phyloP scores from a whole-genome alignment of 176 grass and related monocot genomes.

The Hyparrhenia diplandra region DNA sequence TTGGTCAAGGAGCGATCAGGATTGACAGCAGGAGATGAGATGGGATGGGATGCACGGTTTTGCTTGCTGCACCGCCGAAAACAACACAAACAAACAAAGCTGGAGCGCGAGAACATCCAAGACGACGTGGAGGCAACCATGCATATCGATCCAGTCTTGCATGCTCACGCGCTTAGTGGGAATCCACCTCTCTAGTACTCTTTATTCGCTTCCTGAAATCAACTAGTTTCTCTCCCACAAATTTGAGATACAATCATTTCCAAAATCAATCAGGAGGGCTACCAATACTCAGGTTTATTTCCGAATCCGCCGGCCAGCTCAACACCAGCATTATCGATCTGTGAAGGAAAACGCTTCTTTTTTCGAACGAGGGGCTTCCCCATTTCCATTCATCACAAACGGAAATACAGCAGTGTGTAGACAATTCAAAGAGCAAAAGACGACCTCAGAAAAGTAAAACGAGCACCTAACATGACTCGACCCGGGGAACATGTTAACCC shows the following conservation, averaged over 20 bases:
- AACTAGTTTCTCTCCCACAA: not conserved
- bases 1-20: no score
- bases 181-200: not conserved
- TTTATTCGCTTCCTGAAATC: not conserved
- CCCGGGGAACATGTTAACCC: no score
- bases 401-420: no score
- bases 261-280: not conserved
- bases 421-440: no score
- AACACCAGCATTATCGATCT: not conserved
- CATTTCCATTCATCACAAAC: no score
- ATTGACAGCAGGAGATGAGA: no score
- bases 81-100: not conserved
- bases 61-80: no score
- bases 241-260: not conserved
- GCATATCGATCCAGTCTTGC: not conserved
- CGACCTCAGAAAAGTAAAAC: no score
- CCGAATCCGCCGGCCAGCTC: not conserved
- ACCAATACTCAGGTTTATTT: not conserved
- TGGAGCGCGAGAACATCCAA: not conserved
- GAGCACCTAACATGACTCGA: no score
- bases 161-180: conserved; percentile 3
- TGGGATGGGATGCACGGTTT: no score
- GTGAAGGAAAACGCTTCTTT: no score
- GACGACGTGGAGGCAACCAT: not conserved
- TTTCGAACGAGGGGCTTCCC: no score